Evolutionary conservation across 192 early-diverging fungal species (phyloP).

Genomic region (Rhizophagus prolifer): DNA sequence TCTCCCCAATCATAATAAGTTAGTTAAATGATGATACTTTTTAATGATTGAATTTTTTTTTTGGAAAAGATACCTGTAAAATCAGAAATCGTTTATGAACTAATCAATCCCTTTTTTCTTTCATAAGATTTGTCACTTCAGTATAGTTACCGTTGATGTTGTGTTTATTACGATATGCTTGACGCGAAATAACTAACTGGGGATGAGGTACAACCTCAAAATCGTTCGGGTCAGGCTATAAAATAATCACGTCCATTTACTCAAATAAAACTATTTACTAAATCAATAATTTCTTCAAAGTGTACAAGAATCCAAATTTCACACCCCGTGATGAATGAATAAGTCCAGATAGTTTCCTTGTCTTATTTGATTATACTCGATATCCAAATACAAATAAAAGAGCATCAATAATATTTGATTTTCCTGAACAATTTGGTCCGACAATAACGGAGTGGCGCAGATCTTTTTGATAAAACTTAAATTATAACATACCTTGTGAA

Average conservation of each 20-base stretch:
- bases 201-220: conserved; percentile 66
- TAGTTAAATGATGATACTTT: too few relatives aligned
- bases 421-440: conserved; percentile 97
- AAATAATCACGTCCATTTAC: conserved; percentile 8
- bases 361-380: conserved; percentile 93
- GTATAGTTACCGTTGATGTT: conserved; percentile 78
- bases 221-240: conserved; percentile 59
- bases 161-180: conserved; percentile 63
- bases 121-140: conserved; percentile 82
- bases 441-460: conserved; percentile 60
- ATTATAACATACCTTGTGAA: conserved; percentile 60
- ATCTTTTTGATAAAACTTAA: neutral
- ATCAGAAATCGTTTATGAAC: conserved; percentile 99
- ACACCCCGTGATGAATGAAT: conserved; percentile 88
- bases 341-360: conserved; percentile 91
- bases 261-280: conserved; percentile 40
- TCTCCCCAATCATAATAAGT: conserved; percentile 69
- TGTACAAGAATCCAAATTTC: conserved; percentile 75
- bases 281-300: conserved; percentile 88
- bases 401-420: conserved; percentile 98
- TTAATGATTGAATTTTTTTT: too few relatives aligned
- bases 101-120: conserved; percentile 83
- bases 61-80: conserved; percentile 59
- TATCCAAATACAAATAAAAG: conserved; percentile 99
- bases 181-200: conserved; percentile 75